These are phyloP conservation scores for Catunica adiposa DNA, from an alignment of 2,329 filamentous ascomycete genomes.

Conservation along the genomic window DNA sequence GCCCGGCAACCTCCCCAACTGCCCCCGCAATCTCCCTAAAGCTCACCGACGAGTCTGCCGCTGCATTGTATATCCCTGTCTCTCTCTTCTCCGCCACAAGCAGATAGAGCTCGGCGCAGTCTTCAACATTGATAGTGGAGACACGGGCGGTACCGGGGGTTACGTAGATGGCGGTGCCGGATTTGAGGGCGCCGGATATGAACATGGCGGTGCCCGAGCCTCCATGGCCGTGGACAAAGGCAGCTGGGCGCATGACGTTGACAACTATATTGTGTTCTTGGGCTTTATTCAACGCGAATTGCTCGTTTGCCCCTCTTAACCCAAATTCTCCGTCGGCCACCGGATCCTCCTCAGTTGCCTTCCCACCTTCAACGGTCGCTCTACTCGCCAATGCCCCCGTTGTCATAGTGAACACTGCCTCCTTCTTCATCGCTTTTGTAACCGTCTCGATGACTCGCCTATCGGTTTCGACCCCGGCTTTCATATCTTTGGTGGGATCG, in stretches of 20 bases:
- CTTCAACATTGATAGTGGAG: conserved; percentile 26
- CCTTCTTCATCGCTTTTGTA: conserved; percentile 20
- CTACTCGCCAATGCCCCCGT: conserved; percentile 20
- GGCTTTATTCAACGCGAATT: conserved; percentile 19
- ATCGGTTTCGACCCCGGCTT: conserved; percentile 20
- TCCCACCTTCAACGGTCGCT: conserved; percentile 18
- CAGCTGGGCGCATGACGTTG: conserved; percentile 24
- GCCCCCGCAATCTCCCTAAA: conserved; percentile 19
- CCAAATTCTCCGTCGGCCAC: conserved; percentile 17
- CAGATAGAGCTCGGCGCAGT: conserved; percentile 27
- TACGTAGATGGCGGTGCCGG: conserved; percentile 20
- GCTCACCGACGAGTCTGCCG: conserved; percentile 20
- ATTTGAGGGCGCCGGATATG: conserved; percentile 16
- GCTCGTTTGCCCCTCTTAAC: conserved; percentile 19
- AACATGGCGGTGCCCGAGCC: conserved; percentile 24
- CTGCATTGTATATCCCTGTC: conserved; percentile 24
- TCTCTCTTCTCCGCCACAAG: conserved; percentile 22
- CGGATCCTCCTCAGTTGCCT: conserved; percentile 18
- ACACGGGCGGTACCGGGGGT: conserved; percentile 19
- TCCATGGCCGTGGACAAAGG: conserved; percentile 28
- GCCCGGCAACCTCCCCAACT: conserved; percentile 16
- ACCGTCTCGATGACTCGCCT: conserved; percentile 24
- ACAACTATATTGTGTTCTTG: conserved; percentile 21
- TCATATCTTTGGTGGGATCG: conserved; percentile 19
- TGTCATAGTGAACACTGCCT: conserved; percentile 23